These are phyloP conservation scores for Skeletonema menzelii DNA, from an alignment of 108 stramenopile genomes.

Conservation along the genomic window DNA sequence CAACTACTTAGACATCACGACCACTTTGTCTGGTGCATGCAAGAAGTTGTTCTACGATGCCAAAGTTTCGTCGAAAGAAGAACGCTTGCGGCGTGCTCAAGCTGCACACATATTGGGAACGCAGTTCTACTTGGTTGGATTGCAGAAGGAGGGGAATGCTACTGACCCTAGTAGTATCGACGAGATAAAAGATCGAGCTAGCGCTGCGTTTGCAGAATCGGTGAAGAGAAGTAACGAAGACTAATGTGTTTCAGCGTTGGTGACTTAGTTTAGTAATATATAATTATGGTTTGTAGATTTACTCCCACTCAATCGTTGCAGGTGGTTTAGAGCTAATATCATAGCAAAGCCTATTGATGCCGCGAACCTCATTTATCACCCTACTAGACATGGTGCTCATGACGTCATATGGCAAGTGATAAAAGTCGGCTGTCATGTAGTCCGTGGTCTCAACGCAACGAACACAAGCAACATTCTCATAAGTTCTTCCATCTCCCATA, in stretches of 20 bases:
- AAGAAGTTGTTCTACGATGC: slow-evolving; percentile 48
- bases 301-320: slow-evolving; percentile 99
- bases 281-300: slow-evolving; percentile 21
- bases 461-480: slow-evolving; percentile 90
- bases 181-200: slow-evolving; percentile 49
- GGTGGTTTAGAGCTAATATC: slow-evolving; percentile 99
- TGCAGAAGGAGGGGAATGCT: slow-evolving; percentile 25
- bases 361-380: slow-evolving; percentile 97
- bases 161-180: slow-evolving; percentile 23
- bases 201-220: slow-evolving; percentile 41
- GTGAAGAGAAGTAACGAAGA: slow-evolving; percentile 29
- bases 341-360: slow-evolving; percentile 97
- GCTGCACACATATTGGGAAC: slow-evolving; percentile 40
- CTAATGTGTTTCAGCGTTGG: neutral
- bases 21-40: slow-evolving; percentile 41
- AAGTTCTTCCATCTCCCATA: slow-evolving; percentile 97
- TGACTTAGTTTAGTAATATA: neutral
- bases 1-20: slow-evolving; percentile 47
- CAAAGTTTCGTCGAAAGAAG: slow-evolving; percentile 24
- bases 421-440: slow-evolving; percentile 99
- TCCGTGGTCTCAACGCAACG: slow-evolving; percentile 97
- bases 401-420: slow-evolving; percentile 95
- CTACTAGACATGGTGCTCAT: slow-evolving; percentile 93
- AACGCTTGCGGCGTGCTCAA: slow-evolving; percentile 36
- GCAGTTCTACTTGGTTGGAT: slow-evolving; percentile 41